Evolutionary conservation across 805 yeast genomes (phyloP), one percentile per base, ranked within the genome.

Genomic region (Brettanomyces anomalus): DNA sequence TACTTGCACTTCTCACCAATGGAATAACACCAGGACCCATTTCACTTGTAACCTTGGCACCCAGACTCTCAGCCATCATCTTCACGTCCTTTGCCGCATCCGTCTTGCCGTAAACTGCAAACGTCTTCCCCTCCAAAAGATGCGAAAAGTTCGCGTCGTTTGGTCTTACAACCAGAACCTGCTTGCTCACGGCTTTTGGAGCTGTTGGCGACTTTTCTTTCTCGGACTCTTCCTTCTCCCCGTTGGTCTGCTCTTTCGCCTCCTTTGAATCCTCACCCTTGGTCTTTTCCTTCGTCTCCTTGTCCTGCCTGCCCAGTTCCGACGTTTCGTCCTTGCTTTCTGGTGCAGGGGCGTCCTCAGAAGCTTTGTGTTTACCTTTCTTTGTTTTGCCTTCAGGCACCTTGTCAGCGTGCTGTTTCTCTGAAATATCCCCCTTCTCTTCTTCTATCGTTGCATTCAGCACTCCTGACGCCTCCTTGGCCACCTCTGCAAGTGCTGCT

Each of bases 381-480:
- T 18, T 34, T 5, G 13, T 34, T 20, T n/a, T 32, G 18, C 15
- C 34, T 32, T 32, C 2, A n/a, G 34, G 8, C 13, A 14, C 10
- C 28, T 24, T 24, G 28, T 24, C 10, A 11, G 10, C 28, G 28
- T 24, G 28, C 8, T 32, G 7, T 32, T n/a, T 32, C 15, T 32
- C 13, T 3, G 15, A n/a, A n/a, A 6, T 32, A 2, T 32, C 34
- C 13, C 34, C 13, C n/a, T 32, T 32, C 34, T 32, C 34, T 6
- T 32, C 34, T 3, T 32, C 34, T 14, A 16, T 32, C 17, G n/a
- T 14, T 10, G 8, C 34, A 2, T 8, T 14, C 8, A 16, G 17
- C n/a, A 14, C 13, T 32, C 17, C 34, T 8, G 62, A 57, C 2
- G 63, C 58, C n/a, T 49, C 58, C 6, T 49, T 53, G 0, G 64